Evolutionary conservation across 2,329 filamentous ascomycete genomes (phyloP), one percentile per base, ranked within the genome.

Genomic region (Calonectria pseudoreteaudii): DNA sequence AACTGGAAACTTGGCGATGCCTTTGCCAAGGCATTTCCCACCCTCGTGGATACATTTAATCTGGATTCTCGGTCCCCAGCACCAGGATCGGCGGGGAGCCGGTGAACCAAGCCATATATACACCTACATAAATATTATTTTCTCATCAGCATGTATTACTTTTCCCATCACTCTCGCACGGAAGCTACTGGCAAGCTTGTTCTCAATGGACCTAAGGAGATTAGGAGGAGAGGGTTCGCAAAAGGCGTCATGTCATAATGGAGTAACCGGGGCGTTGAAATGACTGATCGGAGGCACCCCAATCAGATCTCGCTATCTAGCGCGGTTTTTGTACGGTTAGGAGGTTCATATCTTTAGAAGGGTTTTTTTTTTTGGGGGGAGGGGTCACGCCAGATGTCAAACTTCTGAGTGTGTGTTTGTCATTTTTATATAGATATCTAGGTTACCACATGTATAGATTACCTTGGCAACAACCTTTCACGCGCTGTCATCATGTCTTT

Each of bases 1-100:
- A 98, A 98, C 80, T 98, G 96, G 95, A 93, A 91, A 72, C 81
- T 98, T 2, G 95, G 95, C 0, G 89, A 90, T 7, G 87, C 87
- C 2, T 97, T 97, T 83, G 88, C 89, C 28, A 87, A 89, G 74
- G 87, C 89, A 0, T 95, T 93, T 79, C 94, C 95, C 0, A 82
- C 67, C 11, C 75, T 86, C 20, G 76, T 73, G 10, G 81, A 82
- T 9, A 81, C 79, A 9, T 84, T 79, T 68, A 82, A 82, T 67
- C 68, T 84, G 16, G 77, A 79, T 36, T 66, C 75, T 36, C 76
- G 75, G 38, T 47, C 74, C 4, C 72, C 56, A 4, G 69, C 78
- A 6, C 78, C 76, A 8, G 70, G 72, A 3, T 79, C 79, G 3
- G 74, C 74, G 0, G 56, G 73, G n/a, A 80, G 78, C 41, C 72